phyloP scores from a whole-genome alignment of 2,329 filamentous ascomycete species.

The Balansia obtecta region DNA sequence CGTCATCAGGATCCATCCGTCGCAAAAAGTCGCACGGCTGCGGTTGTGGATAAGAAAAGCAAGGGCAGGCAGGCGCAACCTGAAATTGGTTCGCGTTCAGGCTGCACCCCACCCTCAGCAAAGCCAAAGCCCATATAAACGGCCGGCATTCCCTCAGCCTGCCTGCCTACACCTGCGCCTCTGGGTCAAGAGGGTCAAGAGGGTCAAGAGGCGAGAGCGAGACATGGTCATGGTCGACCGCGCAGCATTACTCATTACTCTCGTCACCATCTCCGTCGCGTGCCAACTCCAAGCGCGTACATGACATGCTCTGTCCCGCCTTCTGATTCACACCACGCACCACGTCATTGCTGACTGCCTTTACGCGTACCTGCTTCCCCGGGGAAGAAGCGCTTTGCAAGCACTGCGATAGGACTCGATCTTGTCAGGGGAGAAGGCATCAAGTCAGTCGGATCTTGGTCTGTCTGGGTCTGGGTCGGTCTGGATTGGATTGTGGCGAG shows the following conservation, averaged over 20 bases:
- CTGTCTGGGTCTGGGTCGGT: no score
- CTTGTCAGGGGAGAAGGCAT: neutral
- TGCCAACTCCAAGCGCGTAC: neutral
- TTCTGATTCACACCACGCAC: neutral
- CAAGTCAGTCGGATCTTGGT: slow-evolving; percentile 2
- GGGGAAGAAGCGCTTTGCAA: neutral
- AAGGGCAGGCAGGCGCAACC: neutral
- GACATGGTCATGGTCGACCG: neutral
- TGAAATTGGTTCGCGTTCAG: neutral
- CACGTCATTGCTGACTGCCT: neutral
- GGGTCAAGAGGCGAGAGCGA: no score
- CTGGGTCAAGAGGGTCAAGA: neutral
- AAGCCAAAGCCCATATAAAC: slow-evolving; percentile 33
- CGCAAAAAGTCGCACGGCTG: neutral
- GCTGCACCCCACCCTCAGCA: neutral
- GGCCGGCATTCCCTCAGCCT: slow-evolving; percentile 27
- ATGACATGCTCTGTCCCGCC: neutral
- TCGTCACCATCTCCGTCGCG: neutral
- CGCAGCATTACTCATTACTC: neutral
- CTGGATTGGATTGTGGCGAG: slow-evolving; percentile 2
- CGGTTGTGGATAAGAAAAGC: neutral
- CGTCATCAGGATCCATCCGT: neutral
- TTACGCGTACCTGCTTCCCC: neutral
- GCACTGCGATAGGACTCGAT: neutral
- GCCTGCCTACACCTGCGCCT: slow-evolving; percentile 4